Evolutionary conservation across 225 moss, liverwort and hornwort species (phyloP).

Genomic region (Polytrichum commune): DNA sequence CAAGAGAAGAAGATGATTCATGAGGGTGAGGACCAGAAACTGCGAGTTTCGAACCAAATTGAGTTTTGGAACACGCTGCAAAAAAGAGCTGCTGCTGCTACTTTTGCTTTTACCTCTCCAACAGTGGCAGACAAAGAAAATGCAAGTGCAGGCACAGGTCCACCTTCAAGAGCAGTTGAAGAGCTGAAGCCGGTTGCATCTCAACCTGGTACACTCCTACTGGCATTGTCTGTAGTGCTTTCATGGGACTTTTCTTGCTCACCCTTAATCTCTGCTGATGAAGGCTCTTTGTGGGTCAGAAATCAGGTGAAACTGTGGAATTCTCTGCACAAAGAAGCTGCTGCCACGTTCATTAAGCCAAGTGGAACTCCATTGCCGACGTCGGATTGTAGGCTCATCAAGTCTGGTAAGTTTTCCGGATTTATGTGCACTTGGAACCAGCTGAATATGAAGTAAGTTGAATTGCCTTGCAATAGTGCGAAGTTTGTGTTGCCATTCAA

Average conservation of each 20-base stretch:
- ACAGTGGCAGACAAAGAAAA: conserved; percentile 5
- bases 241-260: neutral
- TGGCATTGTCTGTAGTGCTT: neutral
- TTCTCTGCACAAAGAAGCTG: conserved; percentile 7
- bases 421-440: too few relatives aligned
- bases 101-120: too few relatives aligned
- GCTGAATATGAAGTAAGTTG: too few relatives aligned
- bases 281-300: conserved; percentile 17
- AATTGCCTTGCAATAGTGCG: too few relatives aligned
- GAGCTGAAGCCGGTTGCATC: neutral
- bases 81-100: neutral
- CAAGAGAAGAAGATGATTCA: neutral
- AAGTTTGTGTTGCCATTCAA: too few relatives aligned
- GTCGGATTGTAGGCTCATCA: neutral
- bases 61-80: conserved; percentile 13
- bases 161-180: too few relatives aligned
- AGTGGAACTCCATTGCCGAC: neutral
- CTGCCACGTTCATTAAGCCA: conserved; percentile 1
- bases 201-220: conserved; percentile 7
- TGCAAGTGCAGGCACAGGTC: neutral
- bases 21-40: neutral
- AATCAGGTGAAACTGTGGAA: conserved; percentile 16
- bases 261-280: conserved; percentile 13
- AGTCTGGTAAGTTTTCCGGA: conserved; percentile 1
- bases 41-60: conserved; percentile 6